These are phyloP conservation scores for Pecoramyces ruminantium DNA, from an alignment of 192 early-diverging fungal genomes.

Conservation along the genomic window DNA sequence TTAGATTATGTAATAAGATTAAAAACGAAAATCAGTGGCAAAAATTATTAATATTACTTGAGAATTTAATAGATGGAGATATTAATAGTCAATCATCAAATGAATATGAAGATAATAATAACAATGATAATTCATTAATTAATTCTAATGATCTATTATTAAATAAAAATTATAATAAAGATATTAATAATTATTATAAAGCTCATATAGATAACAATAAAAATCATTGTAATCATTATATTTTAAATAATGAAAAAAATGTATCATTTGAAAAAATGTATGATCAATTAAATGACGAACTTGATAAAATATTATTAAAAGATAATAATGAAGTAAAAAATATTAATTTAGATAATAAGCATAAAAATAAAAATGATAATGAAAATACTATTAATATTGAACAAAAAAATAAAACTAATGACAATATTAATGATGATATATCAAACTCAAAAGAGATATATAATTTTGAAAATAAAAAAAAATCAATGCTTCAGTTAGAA, in stretches of 20 bases:
- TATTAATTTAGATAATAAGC: neutral
- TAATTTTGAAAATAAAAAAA: too few relatives aligned
- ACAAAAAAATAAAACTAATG: neutral
- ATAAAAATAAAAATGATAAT: neutral
- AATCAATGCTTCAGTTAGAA: neutral
- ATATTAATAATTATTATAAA: too few relatives aligned
- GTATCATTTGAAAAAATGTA: neutral
- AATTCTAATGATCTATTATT: too few relatives aligned
- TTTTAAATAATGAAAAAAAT: too few relatives aligned
- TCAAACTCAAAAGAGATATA: too few relatives aligned
- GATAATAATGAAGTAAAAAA: too few relatives aligned
- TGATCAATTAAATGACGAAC: neutral
- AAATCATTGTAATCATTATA: too few relatives aligned
- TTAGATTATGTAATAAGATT: neutral
- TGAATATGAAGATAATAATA: too few relatives aligned
- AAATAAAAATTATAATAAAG: too few relatives aligned
- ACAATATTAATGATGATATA: neutral
- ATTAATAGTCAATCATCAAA: neutral
- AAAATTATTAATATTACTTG: neutral
- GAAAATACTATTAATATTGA: neutral
- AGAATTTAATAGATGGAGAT: neutral
- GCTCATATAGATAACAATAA: too few relatives aligned
- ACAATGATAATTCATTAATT: too few relatives aligned
- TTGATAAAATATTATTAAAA: neutral
- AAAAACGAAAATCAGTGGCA: neutral